These are phyloP conservation scores for Solanum hybrid DNA, from an alignment of 305 asterid species.

Conservation along the genomic window DNA sequence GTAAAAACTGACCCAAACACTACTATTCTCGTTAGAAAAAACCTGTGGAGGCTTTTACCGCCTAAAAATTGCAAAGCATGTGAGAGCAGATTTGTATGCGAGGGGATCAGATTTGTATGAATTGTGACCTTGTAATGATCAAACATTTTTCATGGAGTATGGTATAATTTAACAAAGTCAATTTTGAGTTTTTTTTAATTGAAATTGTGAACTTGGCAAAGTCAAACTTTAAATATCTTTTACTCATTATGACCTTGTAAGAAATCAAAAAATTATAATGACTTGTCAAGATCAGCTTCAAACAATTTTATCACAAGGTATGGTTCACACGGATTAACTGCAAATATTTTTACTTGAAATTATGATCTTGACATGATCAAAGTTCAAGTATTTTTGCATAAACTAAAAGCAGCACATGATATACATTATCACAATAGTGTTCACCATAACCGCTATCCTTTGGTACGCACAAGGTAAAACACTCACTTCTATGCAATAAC, in stretches of 20 bases:
- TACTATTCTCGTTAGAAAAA: rapidly evolving
- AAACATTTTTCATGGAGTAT: background rate
- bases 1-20: background rate
- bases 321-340: background rate
- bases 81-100: no score
- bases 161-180: background rate
- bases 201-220: background rate
- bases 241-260: no score
- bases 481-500: no score
- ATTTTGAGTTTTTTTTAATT: no score
- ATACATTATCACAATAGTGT: background rate
- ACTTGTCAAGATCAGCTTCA: background rate
- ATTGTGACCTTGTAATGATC: background rate
- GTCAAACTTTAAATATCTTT: background rate
- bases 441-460: no score
- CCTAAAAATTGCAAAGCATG: no score
- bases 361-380: background rate
- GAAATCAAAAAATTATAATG: background rate
- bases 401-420: background rate
- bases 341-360: background rate
- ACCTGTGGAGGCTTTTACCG: no score
- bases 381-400: background rate
- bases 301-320: background rate
- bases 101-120: background rate
- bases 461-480: background rate